These are phyloP conservation scores for Cymodocea nodosa DNA, from an alignment of 116 monocot species.

Conservation along the genomic window DNA sequence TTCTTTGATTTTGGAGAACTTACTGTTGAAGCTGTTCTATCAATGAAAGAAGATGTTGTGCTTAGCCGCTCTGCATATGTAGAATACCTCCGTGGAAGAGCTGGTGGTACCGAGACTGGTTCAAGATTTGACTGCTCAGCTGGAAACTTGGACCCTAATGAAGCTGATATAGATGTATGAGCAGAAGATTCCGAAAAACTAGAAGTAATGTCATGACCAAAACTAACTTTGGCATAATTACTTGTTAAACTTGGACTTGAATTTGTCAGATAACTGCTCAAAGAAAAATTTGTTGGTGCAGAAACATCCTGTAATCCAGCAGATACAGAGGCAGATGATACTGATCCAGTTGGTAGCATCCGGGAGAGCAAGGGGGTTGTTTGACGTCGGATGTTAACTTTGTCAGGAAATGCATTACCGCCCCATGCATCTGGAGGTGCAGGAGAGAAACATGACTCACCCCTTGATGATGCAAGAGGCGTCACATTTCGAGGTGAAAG, in stretches of 20 bases:
- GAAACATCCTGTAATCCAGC: conserved; percentile 50
- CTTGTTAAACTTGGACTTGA: conserved; percentile 24
- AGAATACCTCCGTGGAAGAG: conserved; percentile 34
- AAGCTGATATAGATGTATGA: conserved; percentile 15
- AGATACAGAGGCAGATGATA: conserved; percentile 24
- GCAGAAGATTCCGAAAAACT: conserved; percentile 24
- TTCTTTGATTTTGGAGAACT: conserved; percentile 84
- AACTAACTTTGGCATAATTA: conserved; percentile 22
- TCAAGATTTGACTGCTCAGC: conserved; percentile 23
- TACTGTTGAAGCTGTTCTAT: conserved; percentile 34
- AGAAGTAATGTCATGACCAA: conserved; percentile 27
- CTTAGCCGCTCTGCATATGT: conserved; percentile 71
- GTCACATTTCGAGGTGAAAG: conserved; percentile 12
- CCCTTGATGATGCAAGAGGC: conserved; percentile 33
- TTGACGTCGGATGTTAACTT: conserved; percentile 23
- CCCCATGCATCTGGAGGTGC: conserved; percentile 47
- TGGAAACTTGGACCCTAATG: conserved; percentile 17
- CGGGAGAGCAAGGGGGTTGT: conserved; percentile 23
- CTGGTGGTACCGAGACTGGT: conserved; percentile 22
- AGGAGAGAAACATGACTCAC: conserved; percentile 41
- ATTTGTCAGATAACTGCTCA: conserved; percentile 30
- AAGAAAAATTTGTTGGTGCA: conserved; percentile 13
- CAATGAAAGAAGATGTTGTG: conserved; percentile 37
- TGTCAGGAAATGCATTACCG: conserved; percentile 42
- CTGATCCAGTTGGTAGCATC: conserved; percentile 22